Percentiles rank a stretch among this genome's conserved stretches.
Conservation (phyloP, 441 rosid species). For the Mallotus japonicus region DNA sequence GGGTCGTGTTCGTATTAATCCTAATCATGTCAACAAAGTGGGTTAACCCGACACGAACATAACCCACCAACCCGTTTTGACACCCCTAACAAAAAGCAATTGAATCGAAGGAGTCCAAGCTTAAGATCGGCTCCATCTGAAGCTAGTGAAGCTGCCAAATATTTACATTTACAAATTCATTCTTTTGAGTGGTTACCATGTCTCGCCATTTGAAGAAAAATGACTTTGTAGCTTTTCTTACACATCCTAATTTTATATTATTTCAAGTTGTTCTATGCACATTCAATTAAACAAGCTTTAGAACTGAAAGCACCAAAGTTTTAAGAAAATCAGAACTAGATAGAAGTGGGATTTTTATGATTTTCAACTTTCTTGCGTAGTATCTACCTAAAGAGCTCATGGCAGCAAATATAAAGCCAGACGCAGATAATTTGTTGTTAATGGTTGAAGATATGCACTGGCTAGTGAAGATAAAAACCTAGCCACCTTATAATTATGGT, state of each 20-base stretch:
- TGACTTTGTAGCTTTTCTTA: not conserved
- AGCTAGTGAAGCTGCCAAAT: not conserved
- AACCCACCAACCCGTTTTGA: too few species aligned
- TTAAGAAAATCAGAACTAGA: too few species aligned
- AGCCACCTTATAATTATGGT: not conserved
- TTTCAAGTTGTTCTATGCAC: too few species aligned
- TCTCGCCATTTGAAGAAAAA: too few species aligned
- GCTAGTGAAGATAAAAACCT: conserved; percentile 9
- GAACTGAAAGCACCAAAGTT: too few species aligned
- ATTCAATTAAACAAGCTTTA: not conserved
- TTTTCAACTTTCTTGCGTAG: conserved; percentile 8
- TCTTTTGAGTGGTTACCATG: not conserved
- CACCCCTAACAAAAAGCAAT: not conserved
- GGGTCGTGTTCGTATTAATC: too few species aligned
- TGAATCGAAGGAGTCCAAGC: not conserved
- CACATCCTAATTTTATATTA: not conserved
- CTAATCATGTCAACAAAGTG: too few species aligned
- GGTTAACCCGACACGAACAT: too few species aligned
- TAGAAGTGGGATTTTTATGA: not conserved
- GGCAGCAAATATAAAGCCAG: not conserved
- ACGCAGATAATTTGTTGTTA: not conserved
- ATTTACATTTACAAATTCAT: not conserved
- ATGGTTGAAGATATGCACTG: conserved; percentile 16
- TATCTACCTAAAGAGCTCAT: conserved; percentile 2
- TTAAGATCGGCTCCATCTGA: not conserved